A percentile compares a stretch with the other conserved stretches of the same genome.
These are phyloP conservation scores for Ophiosphaerella korrae DNA, from an alignment of 2,329 filamentous ascomycete genomes.

Conservation along the genomic window DNA sequence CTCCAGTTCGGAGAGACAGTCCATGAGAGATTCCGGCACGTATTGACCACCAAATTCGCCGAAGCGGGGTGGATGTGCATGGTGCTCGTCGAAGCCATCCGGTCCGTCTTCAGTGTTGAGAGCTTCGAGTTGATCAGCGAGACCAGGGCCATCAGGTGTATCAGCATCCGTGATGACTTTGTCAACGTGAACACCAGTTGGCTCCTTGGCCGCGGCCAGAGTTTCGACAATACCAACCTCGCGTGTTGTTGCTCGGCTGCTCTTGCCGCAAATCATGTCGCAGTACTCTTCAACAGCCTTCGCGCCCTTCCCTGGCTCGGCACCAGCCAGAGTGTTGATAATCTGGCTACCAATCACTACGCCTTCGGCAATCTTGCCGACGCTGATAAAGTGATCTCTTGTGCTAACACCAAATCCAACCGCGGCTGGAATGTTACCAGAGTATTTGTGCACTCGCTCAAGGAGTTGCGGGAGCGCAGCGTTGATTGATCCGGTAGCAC, in stretches of 20 bases:
- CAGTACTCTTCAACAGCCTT: conserved; percentile 87
- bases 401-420: conserved; percentile 98
- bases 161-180: conserved; percentile 67
- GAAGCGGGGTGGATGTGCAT: conserved; percentile 80
- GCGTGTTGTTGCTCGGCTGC: conserved; percentile 58
- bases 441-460: conserved; percentile 86
- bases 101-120: conserved; percentile 66
- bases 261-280: conserved; percentile 69
- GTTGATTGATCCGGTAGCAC: conserved; percentile 82
- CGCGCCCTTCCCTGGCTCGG: conserved; percentile 67
- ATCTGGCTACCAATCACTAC: conserved; percentile 98
- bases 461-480: conserved; percentile 81
- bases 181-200: conserved; percentile 69
- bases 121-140: conserved; percentile 84
- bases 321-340: conserved; percentile 76
- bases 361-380: conserved; percentile 84
- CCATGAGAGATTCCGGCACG: conserved; percentile 96
- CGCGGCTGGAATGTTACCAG: conserved; percentile 85
- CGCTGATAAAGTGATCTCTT: conserved; percentile 86
- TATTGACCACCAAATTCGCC: conserved; percentile 97
- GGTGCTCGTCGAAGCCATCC: conserved; percentile 34
- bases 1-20: conserved; percentile 89
- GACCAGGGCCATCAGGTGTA: conserved; percentile 63
- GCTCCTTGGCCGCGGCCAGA: conserved; percentile 64
- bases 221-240: conserved; percentile 75